Evolutionary conservation across 2,329 filamentous ascomycete genomes (phyloP).

Genomic region (Monosporascus sp.): DNA sequence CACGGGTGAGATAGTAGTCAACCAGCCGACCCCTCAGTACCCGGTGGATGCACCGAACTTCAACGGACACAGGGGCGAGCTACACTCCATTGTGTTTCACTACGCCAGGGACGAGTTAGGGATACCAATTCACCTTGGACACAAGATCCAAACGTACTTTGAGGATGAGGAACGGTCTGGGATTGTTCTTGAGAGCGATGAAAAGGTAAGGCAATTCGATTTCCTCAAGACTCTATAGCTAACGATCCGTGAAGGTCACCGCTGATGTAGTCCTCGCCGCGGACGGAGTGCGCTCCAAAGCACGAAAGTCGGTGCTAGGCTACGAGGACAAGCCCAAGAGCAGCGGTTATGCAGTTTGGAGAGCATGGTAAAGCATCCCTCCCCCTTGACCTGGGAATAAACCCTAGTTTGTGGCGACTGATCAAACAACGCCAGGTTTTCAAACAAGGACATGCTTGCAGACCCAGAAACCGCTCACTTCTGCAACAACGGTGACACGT

Average conservation of each 20-base stretch:
- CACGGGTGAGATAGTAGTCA: conserved; percentile 53
- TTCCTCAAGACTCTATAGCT: neutral
- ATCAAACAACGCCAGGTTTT: conserved; percentile 28
- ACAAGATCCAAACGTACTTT: conserved; percentile 47
- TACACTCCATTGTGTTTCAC: conserved; percentile 54
- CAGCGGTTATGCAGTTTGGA: conserved; percentile 46
- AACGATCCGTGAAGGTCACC: conserved; percentile 23
- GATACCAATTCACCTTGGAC: conserved; percentile 50
- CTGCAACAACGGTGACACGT: conserved; percentile 51
- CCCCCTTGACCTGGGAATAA: neutral
- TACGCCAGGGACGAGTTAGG: conserved; percentile 49
- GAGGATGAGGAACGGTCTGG: conserved; percentile 46
- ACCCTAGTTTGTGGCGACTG: neutral
- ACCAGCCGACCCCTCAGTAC: conserved; percentile 41
- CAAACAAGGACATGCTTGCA: conserved; percentile 44
- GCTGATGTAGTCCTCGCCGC: conserved; percentile 49
- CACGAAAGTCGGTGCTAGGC: conserved; percentile 43
- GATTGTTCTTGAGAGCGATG: conserved; percentile 43
- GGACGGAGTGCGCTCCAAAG: conserved; percentile 50
- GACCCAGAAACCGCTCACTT: conserved; percentile 49
- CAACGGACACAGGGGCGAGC: conserved; percentile 56
- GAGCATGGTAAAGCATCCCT: conserved; percentile 39
- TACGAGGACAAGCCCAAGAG: conserved; percentile 46
- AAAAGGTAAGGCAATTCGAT: conserved; percentile 28
- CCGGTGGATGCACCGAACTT: conserved; percentile 47